Evolutionary conservation across 202 grass and related monocot genomes (phyloP).

Genomic region (Bolboschoenoplectus hybrid): DNA sequence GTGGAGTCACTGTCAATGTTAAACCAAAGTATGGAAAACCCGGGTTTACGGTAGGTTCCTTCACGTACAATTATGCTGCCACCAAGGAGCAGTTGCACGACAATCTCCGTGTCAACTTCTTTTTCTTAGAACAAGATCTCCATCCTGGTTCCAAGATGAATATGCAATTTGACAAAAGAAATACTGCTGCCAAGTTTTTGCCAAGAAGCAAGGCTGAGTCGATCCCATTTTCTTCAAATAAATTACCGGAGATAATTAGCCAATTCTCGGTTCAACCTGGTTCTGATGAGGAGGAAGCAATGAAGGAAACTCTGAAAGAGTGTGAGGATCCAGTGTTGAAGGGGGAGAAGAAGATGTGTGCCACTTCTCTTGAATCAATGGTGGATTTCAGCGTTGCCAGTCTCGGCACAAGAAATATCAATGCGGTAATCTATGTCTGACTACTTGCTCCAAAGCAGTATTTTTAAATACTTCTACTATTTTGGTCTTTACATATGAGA

Average conservation of each 20-base stretch:
- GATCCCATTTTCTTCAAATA: constrained; percentile 72
- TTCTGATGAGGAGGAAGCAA: constrained; percentile 58
- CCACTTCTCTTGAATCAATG: constrained; percentile 93
- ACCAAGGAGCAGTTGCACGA: constrained; percentile 67
- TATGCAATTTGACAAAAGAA: constrained; percentile 56
- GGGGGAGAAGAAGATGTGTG: constrained; percentile 81
- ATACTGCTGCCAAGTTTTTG: constrained; percentile 48
- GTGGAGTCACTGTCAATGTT: constrained; percentile 52
- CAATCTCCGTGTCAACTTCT: constrained; percentile 62
- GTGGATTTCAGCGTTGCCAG: constrained; percentile 71
- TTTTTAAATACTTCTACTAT: background rate
- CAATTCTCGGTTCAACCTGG: constrained; percentile 55
- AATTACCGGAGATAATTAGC: constrained; percentile 63
- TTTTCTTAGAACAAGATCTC: constrained; percentile 77
- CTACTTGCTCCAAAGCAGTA: background rate
- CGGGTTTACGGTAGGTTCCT: constrained; percentile 10
- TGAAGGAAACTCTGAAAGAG: constrained; percentile 60
- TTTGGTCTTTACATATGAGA: background rate
- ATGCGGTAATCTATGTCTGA: constrained; percentile 35
- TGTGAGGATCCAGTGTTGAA: constrained; percentile 54
- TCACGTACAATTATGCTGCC: constrained; percentile 53
- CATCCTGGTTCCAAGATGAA: constrained; percentile 55
- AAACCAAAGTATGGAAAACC: constrained; percentile 47
- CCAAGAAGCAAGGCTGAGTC: constrained; percentile 51
- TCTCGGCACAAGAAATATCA: constrained; percentile 65